These are phyloP conservation scores for Globisporangium uncinulatum DNA, from an alignment of 352 stramenopile species.

Conservation along the genomic window DNA sequence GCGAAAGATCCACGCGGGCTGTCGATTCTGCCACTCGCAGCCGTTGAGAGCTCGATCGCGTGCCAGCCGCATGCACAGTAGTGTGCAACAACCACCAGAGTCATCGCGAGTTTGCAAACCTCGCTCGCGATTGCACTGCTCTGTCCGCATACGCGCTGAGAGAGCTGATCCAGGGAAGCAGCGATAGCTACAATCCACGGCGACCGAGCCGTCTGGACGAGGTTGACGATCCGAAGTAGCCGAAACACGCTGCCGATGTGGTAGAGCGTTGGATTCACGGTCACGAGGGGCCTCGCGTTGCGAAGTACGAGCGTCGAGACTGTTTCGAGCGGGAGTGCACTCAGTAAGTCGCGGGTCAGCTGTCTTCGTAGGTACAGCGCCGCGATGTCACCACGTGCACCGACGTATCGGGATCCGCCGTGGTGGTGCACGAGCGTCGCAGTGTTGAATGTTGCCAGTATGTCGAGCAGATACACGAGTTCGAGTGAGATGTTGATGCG, in stretches of 20 bases:
- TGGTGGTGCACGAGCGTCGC: not conserved
- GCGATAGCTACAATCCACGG: not conserved
- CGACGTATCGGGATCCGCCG: slow-evolving; percentile 2
- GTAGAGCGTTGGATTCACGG: not conserved
- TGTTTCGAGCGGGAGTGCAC: slow-evolving; percentile 3
- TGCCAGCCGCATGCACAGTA: slow-evolving; percentile 4
- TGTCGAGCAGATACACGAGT: slow-evolving; percentile 6
- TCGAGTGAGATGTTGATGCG: slow-evolving; percentile 7
- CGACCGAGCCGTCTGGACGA: not conserved
- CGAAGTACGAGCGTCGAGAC: not conserved
- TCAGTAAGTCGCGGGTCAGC: slow-evolving; percentile 3
- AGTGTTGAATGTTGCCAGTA: slow-evolving; percentile 7
- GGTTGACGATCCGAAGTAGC: slow-evolving; percentile 1
- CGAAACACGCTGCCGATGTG: slow-evolving; percentile 1
- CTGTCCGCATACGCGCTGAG: not conserved
- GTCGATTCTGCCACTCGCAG: not conserved
- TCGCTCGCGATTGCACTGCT: slow-evolving; percentile 2
- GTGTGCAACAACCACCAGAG: slow-evolving; percentile 1
- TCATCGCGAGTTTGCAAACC: not conserved
- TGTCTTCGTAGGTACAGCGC: slow-evolving; percentile 1
- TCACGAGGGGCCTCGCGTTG: not conserved
- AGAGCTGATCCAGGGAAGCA: not conserved
- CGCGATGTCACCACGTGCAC: not conserved
- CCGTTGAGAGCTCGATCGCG: not conserved
- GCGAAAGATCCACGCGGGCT: no score